Percentiles rank a stretch among this genome's conserved stretches.
These are phyloP conservation scores for Diaporthe humulicola DNA, from an alignment of 2,329 filamentous ascomycete species.

Conservation along the genomic window DNA sequence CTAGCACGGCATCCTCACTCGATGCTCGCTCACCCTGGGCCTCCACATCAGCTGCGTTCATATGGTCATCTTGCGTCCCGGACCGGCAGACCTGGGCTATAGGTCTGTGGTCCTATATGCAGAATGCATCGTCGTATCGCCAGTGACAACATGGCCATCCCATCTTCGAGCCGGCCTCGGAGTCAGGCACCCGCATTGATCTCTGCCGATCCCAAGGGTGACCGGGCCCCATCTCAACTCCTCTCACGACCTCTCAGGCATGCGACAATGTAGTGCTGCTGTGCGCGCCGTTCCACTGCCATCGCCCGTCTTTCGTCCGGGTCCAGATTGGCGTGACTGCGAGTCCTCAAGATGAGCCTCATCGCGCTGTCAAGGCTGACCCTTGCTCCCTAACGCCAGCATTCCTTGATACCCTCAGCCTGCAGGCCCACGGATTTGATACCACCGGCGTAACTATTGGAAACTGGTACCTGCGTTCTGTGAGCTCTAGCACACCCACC, in stretches of 20 bases:
- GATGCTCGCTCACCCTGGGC: background rate
- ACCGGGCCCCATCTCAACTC: slow-evolving; percentile 7
- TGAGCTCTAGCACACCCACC: slow-evolving; percentile 14
- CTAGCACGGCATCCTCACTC: background rate
- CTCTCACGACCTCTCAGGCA: background rate
- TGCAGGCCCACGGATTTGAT: slow-evolving; percentile 5
- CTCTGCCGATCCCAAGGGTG: slow-evolving; percentile 3
- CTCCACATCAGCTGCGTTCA: background rate
- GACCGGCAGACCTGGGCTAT: slow-evolving; percentile 7
- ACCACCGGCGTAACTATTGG: slow-evolving; percentile 7
- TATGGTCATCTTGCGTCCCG: background rate
- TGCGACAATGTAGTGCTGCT: slow-evolving; percentile 8
- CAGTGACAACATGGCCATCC: slow-evolving; percentile 20
- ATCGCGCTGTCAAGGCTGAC: background rate
- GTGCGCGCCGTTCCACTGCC: slow-evolving; percentile 8
- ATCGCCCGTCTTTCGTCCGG: slow-evolving; percentile 12
- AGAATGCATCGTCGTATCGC: background rate
- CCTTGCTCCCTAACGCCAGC: background rate
- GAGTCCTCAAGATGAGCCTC: slow-evolving; percentile 8
- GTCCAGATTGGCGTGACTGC: slow-evolving; percentile 2
- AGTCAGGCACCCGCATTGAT: slow-evolving; percentile 21
- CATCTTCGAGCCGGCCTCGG: slow-evolving; percentile 19
- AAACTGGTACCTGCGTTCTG: slow-evolving; percentile 1
- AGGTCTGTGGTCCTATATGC: slow-evolving; percentile 15
- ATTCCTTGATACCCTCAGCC: background rate